Evolutionary conservation across 2,329 filamentous ascomycete species (phyloP).

Genomic region (Chrysoporthe austroafricana): DNA sequence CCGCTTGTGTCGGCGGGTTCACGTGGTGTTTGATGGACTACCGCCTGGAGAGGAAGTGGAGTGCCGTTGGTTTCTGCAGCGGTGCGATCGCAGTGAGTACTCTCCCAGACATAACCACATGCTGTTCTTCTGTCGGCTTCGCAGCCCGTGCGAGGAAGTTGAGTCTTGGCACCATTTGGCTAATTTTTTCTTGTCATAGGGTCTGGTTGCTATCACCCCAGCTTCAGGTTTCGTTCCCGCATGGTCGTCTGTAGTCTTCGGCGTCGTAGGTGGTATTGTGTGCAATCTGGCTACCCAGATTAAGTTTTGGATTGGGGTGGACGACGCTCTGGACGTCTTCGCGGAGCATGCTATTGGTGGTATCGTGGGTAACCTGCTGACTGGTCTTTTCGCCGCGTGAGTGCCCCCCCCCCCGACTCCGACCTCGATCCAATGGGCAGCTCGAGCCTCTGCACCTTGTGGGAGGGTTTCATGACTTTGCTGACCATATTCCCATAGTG

Average conservation of each 20-base stretch:
- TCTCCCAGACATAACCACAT: neutral
- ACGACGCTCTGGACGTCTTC: constrained; percentile 89
- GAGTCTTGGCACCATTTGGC: neutral
- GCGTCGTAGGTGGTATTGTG: constrained; percentile 63
- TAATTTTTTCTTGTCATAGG: constrained; percentile 38
- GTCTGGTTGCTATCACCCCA: constrained; percentile 85
- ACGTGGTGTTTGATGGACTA: constrained; percentile 89
- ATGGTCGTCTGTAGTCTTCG: constrained; percentile 62
- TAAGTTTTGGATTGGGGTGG: constrained; percentile 73
- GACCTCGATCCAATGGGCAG: neutral
- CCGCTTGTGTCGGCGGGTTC: constrained; percentile 79
- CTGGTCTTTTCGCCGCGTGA: constrained; percentile 75
- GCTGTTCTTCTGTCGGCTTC: neutral
- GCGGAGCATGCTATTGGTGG: constrained; percentile 87
- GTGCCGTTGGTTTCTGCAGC: constrained; percentile 90
- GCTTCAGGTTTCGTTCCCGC: constrained; percentile 79
- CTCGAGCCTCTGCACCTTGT: too few species aligned
- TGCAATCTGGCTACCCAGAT: constrained; percentile 90
- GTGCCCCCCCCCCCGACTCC: constrained; percentile 34
- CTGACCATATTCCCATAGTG: constrained; percentile 40
- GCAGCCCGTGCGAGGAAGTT: neutral
- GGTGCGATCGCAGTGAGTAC: constrained; percentile 68
- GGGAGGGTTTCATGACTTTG: too few species aligned
- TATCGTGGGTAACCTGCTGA: constrained; percentile 78
- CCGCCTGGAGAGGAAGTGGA: constrained; percentile 91